Conservation (phyloP, 2,329 filamentous ascomycete species). For the Pseudogymnoascus sp. region DNA sequence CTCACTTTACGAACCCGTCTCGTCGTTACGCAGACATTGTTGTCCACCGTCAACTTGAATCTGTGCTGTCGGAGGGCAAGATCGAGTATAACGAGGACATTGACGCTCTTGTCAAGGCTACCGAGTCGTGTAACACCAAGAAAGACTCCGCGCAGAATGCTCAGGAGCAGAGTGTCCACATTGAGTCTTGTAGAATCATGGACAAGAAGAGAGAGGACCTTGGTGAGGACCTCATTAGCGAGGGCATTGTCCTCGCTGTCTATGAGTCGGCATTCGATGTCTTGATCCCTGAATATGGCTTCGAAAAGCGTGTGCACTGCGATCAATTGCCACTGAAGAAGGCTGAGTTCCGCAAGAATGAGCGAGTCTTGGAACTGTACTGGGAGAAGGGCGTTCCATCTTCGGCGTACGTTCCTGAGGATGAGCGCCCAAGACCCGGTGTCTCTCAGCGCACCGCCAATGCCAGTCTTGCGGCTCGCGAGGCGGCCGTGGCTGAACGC, state of each 20-base stretch:
- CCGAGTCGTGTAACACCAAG: slow-evolving; percentile 96
- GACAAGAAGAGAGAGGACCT: slow-evolving; percentile 80
- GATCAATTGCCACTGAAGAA: slow-evolving; percentile 97
- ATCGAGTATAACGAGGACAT: slow-evolving; percentile 83
- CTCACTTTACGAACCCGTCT: slow-evolving; percentile 93
- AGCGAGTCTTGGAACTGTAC: slow-evolving; percentile 88
- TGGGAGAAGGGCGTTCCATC: slow-evolving; percentile 99
- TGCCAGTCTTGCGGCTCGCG: slow-evolving; percentile 65
- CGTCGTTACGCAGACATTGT: slow-evolving; percentile 91
- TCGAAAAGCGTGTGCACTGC: slow-evolving; percentile 98
- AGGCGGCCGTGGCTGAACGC: slow-evolving; percentile 74
- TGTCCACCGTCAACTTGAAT: slow-evolving; percentile 89
- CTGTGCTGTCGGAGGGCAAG: slow-evolving; percentile 70
- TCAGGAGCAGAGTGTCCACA: slow-evolving; percentile 97
- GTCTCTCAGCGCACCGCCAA: slow-evolving; percentile 65
- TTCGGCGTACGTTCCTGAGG: slow-evolving; percentile 90
- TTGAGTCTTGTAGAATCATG: slow-evolving; percentile 93
- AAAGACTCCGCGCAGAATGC: slow-evolving; percentile 97
- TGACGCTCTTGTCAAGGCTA: slow-evolving; percentile 81
- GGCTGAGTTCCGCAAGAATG: slow-evolving; percentile 97
- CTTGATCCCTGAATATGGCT: slow-evolving; percentile 94
- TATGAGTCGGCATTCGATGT: slow-evolving; percentile 99
- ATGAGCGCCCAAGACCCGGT: slow-evolving; percentile 83
- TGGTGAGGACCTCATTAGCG: slow-evolving; percentile 85
- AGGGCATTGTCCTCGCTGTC: slow-evolving; percentile 92